Base-by-base conservation (phyloP, 306 rosid genomes). In the Fragaria iinumae region DNA sequence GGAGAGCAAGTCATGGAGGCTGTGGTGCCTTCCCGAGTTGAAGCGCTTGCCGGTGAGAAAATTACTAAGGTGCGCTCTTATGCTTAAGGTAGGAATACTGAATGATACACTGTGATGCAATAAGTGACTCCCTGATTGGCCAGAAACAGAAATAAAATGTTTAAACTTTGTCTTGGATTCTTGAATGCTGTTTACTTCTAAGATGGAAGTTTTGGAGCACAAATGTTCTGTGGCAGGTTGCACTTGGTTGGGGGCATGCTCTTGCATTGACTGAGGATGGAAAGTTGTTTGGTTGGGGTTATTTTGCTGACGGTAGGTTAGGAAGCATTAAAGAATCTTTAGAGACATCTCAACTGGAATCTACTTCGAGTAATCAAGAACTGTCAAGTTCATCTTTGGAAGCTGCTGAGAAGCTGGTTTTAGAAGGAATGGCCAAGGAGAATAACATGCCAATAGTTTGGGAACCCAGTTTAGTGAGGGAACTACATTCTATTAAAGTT, bases 221-320 rank as follows among this genome's bases (percentile, higher is more conserved):
- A 49, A 50, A 43, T 76, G 69, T 76, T 81, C 53, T 77, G 84
- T 86, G 79, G 52, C 77, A 91, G 98, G 91, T 90, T 25, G 81
- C 97, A 43, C 92, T 92, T 78, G 97, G 98, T 74, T 95, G 98
- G 97, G 98, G 98, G 60, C 97, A 95, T 69, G 94, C 95, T 52
- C 93, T 92, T 78, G 97, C 97, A 20, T 80, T 34, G 25, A 95
- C 91, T 16, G 83, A 81, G 81, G 93, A 92, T 75, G 98, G 98
- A 21, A 95, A 89, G 76, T 78, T 95, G 74, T 95, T 88, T 81
- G 97, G 92, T 7, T 95, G 98, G 98, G 97, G 98, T 32, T 95
- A 95, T 84, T 90, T 83, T 8, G 97, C 95, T 49, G 95, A 92
- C 77, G 92, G 90, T 38, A 89, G 97, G 87, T 80, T 92, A 68